These are phyloP conservation scores for Daldinia loculata DNA, from an alignment of 495 filamentous ascomycete genomes.

Conservation along the genomic window DNA sequence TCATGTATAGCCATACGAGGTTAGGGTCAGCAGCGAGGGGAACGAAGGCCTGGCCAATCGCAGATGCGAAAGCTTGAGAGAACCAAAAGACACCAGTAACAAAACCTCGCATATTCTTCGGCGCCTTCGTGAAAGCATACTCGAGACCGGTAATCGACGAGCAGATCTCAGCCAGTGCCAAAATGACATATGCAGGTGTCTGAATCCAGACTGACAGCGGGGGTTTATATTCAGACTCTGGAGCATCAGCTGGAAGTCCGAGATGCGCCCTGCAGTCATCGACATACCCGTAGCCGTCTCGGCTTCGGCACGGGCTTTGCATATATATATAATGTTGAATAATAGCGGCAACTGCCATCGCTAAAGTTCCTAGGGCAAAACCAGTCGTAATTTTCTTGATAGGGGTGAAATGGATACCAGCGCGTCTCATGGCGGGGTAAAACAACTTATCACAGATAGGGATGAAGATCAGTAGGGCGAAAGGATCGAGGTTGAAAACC, in stretches of 20 bases:
- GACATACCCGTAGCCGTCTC: constrained; percentile 46
- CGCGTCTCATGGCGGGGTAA: constrained; percentile 71
- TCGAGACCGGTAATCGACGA: constrained; percentile 61
- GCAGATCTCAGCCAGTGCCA: constrained; percentile 49
- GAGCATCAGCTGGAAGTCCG: constrained; percentile 13
- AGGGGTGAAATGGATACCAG: constrained; percentile 72
- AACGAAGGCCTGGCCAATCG: constrained; percentile 74
- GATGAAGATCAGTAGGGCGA: constrained; percentile 80
- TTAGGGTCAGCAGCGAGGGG: constrained; percentile 71
- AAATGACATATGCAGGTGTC: constrained; percentile 32
- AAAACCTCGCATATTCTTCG: constrained; percentile 77
- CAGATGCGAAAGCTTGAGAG: constrained; percentile 72
- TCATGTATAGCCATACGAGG: constrained; percentile 70
- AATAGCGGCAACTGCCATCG: constrained; percentile 72
- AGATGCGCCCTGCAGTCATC: constrained; percentile 50
- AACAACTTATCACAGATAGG: constrained; percentile 74
- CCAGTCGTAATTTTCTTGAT: constrained; percentile 77
- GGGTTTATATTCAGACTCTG: constrained; percentile 46
- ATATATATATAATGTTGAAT: constrained; percentile 78
- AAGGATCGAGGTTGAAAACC: constrained; percentile 78
- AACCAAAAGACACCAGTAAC: constrained; percentile 74
- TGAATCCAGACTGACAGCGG: constrained; percentile 54
- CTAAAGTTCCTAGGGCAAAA: constrained; percentile 65
- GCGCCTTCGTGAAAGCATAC: constrained; percentile 83
- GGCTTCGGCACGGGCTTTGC: constrained; percentile 63